phyloP scores from a whole-genome alignment of 1,284 basidiomycete species.

The Laetiporus sulphureus region DNA sequence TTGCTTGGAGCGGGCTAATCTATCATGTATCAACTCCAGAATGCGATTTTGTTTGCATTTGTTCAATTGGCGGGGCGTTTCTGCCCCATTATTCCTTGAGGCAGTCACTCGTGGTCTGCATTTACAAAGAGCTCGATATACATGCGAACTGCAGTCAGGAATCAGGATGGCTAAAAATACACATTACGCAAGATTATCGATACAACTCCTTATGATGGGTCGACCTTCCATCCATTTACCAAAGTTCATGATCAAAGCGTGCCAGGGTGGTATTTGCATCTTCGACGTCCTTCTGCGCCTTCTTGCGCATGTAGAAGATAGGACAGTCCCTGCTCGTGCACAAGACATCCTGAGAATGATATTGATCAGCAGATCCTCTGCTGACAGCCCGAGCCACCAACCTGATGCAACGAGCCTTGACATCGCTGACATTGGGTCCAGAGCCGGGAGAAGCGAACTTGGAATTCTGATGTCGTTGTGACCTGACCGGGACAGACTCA shows the following conservation, averaged over 20 bases:
- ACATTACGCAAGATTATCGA: too few species aligned
- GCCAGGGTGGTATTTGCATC: slow-evolving; percentile 73
- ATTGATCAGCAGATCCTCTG: neutral
- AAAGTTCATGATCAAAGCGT: slow-evolving; percentile 69
- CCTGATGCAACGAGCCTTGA: slow-evolving; percentile 93
- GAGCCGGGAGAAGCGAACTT: slow-evolving; percentile 86
- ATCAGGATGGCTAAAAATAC: too few species aligned
- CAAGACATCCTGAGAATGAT: slow-evolving; percentile 73
- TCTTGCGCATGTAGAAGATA: slow-evolving; percentile 97
- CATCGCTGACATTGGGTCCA: slow-evolving; percentile 98
- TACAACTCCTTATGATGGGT: too few species aligned
- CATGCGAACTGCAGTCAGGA: too few species aligned
- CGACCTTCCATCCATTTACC: too few species aligned
- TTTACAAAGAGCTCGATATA: too few species aligned
- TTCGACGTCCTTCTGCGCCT: slow-evolving; percentile 93
- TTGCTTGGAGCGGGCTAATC: slow-evolving; percentile 54
- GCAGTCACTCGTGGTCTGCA: too few species aligned
- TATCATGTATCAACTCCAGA: too few species aligned
- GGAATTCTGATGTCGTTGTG: slow-evolving; percentile 63
- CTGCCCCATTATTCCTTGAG: too few species aligned
- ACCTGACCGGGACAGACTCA: slow-evolving; percentile 26
- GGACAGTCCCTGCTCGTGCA: slow-evolving; percentile 97
- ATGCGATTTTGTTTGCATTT: too few species aligned
- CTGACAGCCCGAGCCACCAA: slow-evolving; percentile 24
- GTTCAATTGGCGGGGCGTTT: too few species aligned